Conservation (phyloP, 2,329 filamentous ascomycete species). For the Botrytis pseudocinerea region DNA sequence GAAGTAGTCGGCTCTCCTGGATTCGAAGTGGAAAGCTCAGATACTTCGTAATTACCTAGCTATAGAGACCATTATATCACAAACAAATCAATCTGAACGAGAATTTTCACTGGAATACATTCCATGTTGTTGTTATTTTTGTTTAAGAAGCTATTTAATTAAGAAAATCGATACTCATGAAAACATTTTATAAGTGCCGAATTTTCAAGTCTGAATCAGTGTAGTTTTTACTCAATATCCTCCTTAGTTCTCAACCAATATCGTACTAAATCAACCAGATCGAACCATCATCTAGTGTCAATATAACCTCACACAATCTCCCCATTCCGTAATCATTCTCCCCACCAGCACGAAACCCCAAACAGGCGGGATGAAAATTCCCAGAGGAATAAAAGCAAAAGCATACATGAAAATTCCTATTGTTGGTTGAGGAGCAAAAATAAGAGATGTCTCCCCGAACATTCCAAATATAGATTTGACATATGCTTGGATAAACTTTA, state of each 20-base stretch:
- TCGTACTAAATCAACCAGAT: neutral
- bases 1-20: neutral
- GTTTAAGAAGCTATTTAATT: neutral
- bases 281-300: neutral
- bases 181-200: neutral
- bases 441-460: neutral
- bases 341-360: constrained; percentile 12
- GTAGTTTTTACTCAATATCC: neutral
- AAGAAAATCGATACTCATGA: neutral
- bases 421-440: no score
- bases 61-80: neutral
- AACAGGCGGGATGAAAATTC: neutral
- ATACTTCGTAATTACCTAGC: neutral
- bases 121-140: rapidly evolving
- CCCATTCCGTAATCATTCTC: neutral
- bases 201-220: neutral
- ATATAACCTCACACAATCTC: constrained; percentile 1
- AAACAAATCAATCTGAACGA: neutral
- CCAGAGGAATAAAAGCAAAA: neutral
- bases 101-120: neutral
- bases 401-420: neutral
- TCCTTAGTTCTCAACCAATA: neutral
- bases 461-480: neutral
- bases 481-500: no score
- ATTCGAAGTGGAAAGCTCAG: neutral